Evolutionary conservation across 225 moss, liverwort and hornwort genomes (phyloP).

Genomic region (Straminergon stramineum): DNA sequence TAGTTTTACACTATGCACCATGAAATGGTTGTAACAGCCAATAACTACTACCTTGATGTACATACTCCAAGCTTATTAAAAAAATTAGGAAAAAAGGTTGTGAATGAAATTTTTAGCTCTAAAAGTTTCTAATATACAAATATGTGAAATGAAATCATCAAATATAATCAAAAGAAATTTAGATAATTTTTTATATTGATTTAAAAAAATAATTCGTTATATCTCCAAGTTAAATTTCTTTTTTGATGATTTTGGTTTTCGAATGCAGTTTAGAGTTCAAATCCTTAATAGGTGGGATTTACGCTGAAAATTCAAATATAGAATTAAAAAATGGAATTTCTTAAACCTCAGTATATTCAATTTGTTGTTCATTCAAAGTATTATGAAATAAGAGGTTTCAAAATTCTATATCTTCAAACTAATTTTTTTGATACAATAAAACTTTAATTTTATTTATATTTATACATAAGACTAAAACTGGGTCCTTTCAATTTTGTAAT

Average conservation of each 20-base stretch:
- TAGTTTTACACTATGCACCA: too few relatives aligned
- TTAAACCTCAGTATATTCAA: not conserved
- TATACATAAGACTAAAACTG: not conserved
- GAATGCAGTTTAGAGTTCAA: not conserved
- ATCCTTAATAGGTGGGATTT: not conserved
- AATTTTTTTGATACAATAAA: not conserved
- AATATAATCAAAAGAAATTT: not conserved
- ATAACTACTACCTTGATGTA: not conserved
- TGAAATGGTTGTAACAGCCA: too few relatives aligned
- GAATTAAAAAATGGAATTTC: not conserved
- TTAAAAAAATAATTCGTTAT: too few relatives aligned
- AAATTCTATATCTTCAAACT: not conserved
- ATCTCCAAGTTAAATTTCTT: not conserved
- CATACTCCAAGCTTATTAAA: not conserved
- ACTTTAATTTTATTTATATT: not conserved
- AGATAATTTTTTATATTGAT: too few relatives aligned
- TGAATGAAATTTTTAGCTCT: not conserved
- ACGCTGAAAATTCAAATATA: not conserved
- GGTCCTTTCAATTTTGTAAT: not conserved
- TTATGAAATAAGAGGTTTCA: not conserved
- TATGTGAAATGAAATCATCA: not conserved
- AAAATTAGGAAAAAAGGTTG: not conserved
- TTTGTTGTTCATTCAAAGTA: not conserved
- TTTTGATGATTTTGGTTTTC: not conserved
- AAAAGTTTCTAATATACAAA: not conserved